A percentile compares a stretch with the other conserved stretches of the same genome.
phyloP scores from a whole-genome alignment of 2,329 filamentous ascomycete genomes.

The Xylaria sp. region DNA sequence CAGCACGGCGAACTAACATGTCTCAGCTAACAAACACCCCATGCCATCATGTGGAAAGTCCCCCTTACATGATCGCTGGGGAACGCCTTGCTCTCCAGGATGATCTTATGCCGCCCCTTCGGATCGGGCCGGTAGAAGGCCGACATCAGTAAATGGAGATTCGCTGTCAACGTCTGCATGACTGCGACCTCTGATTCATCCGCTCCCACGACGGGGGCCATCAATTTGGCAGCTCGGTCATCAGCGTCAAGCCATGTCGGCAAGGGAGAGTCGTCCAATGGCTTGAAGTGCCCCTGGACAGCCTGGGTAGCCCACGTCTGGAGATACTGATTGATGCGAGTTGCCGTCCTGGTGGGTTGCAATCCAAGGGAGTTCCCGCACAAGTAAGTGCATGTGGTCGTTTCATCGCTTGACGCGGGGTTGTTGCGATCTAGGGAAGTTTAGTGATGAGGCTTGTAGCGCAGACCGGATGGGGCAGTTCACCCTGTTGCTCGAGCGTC shows the following conservation, averaged over 20 bases:
- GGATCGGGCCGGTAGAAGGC: conserved; percentile 74
- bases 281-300: conserved; percentile 76
- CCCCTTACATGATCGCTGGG: conserved; percentile 74
- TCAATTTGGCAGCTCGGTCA: conserved; percentile 64
- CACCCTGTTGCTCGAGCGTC: conserved; percentile 30
- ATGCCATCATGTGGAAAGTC: conserved; percentile 12
- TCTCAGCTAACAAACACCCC: conserved; percentile 26
- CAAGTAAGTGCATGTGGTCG: conserved; percentile 62
- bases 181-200: conserved; percentile 70
- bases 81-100: conserved; percentile 79
- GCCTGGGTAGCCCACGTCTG: conserved; percentile 76
- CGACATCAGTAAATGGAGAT: conserved; percentile 76
- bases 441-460: conserved; percentile 24
- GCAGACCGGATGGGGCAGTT: conserved; percentile 22
- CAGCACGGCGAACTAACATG: conserved; percentile 69
- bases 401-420: conserved; percentile 30
- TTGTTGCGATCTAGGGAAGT: conserved; percentile 33
- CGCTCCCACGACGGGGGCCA: conserved; percentile 73
- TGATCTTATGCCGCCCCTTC: conserved; percentile 67
- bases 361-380: conserved; percentile 80
- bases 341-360: conserved; percentile 67
- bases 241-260: conserved; percentile 73
- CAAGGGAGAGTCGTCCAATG: conserved; percentile 62
- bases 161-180: conserved; percentile 79
- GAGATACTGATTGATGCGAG: conserved; percentile 70